phyloP scores from a whole-genome alignment of 192 early-diverging fungal genomes.

The Coemansia sp. region DNA sequence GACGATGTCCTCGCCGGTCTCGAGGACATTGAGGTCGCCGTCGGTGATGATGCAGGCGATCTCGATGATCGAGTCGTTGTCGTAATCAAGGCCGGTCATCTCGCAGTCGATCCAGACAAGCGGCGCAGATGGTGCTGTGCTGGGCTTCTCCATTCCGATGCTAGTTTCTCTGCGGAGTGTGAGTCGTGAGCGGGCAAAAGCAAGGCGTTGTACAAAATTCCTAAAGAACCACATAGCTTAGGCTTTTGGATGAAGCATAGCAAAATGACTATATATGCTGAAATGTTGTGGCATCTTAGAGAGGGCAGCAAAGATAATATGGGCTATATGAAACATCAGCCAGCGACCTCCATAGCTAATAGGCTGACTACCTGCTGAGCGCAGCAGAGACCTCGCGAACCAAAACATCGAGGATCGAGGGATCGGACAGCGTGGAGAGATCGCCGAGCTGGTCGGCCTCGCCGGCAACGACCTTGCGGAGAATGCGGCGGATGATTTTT shows the following conservation, averaged over 20 bases:
- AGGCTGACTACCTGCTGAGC: conserved; percentile 22
- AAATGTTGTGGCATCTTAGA: too few species aligned
- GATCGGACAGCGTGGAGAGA: conserved; percentile 83
- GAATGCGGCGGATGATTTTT: conserved; percentile 94
- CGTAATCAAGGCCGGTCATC: conserved; percentile 55
- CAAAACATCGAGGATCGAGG: conserved; percentile 59
- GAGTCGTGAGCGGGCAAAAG: neutral
- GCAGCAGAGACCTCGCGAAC: conserved; percentile 49
- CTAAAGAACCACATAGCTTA: neutral
- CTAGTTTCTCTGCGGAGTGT: too few species aligned
- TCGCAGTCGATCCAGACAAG: conserved; percentile 56
- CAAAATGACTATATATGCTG: too few species aligned
- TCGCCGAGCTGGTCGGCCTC: conserved; percentile 88
- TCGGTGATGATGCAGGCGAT: conserved; percentile 90
- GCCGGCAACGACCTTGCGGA: conserved; percentile 88
- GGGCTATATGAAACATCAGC: too few species aligned
- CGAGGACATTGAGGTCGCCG: conserved; percentile 79
- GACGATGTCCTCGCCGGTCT: conserved; percentile 70
- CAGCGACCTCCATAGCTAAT: too few species aligned
- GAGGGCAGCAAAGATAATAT: too few species aligned
- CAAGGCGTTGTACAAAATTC: neutral
- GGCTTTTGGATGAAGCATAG: neutral
- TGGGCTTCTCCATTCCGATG: neutral
- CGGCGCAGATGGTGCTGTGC: conserved; percentile 13
- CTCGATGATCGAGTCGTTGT: conserved; percentile 82